Evolutionary conservation across 306 rosid genomes (phyloP).

Genomic region (Quercus suber): DNA sequence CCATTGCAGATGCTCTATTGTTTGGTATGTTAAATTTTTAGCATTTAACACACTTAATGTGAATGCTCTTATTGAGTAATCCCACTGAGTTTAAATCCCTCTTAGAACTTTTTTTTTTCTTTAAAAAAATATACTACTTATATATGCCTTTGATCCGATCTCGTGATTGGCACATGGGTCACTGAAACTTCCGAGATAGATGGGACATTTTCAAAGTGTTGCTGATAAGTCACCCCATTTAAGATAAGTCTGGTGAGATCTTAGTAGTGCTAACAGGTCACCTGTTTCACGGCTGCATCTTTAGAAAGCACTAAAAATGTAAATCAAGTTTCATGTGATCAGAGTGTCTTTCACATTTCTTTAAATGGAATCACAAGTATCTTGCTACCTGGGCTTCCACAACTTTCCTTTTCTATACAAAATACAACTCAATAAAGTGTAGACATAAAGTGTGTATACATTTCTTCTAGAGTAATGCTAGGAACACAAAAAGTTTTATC

Average conservation of each 20-base stretch:
- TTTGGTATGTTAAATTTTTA: no score
- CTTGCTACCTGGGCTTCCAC: neutral
- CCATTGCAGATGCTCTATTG: no score
- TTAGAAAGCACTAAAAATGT: no score
- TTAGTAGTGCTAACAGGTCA: neutral
- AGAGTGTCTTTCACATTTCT: neutral
- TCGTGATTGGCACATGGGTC: neutral
- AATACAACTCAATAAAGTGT: neutral
- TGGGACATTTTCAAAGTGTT: neutral
- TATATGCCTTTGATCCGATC: no score
- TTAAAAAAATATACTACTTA: no score
- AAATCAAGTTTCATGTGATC: neutral
- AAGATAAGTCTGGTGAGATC: neutral
- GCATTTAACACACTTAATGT: no score
- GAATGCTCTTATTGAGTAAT: no score
- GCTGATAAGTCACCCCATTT: neutral
- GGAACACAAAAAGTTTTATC: accelerated
- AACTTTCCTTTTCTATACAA: neutral
- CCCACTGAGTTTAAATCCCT: no score
- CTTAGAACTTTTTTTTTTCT: no score
- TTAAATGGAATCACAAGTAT: neutral
- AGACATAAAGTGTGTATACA: no score
- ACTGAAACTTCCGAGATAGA: neutral
- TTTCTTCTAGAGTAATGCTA: no score
- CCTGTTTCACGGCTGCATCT: no score